phyloP scores from a whole-genome alignment of 2,329 filamentous ascomycete genomes.

The Sclerotiophoma versabilis region DNA sequence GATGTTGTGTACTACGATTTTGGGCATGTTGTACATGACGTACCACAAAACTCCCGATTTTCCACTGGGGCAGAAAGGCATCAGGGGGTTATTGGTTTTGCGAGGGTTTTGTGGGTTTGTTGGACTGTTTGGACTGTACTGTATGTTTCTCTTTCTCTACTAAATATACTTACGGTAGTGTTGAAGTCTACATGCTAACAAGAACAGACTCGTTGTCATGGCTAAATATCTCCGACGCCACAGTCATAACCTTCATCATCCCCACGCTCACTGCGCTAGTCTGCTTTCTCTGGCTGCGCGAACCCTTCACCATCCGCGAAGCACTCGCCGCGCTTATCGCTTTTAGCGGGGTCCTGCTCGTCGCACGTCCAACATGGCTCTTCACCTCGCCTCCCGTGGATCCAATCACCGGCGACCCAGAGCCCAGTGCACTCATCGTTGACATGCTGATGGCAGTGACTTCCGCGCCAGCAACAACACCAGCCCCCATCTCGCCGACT shows the following conservation, averaged over 20 bases:
- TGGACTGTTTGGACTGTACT: constrained; percentile 39
- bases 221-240: constrained; percentile 82
- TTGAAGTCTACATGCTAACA: neutral
- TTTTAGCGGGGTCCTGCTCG: constrained; percentile 78
- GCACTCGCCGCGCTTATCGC: constrained; percentile 77
- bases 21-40: constrained; percentile 75
- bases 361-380: constrained; percentile 71
- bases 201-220: constrained; percentile 69
- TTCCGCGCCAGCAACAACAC: constrained; percentile 5
- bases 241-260: constrained; percentile 83
- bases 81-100: constrained; percentile 28
- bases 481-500: constrained; percentile 56
- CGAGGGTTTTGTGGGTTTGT: constrained; percentile 36
- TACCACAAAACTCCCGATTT: constrained; percentile 56
- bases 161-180: neutral
- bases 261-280: constrained; percentile 78
- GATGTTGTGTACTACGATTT: constrained; percentile 73
- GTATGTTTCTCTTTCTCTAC: constrained; percentile 46
- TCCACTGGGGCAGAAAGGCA: constrained; percentile 28
- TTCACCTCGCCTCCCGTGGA: constrained; percentile 46
- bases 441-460: neutral
- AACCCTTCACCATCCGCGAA: constrained; percentile 79
- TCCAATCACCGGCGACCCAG: constrained; percentile 44
- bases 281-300: constrained; percentile 75
- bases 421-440: constrained; percentile 20